These are phyloP conservation scores for Teunomyces lycoperdinae DNA, from an alignment of 805 yeast species.

Conservation along the genomic window DNA sequence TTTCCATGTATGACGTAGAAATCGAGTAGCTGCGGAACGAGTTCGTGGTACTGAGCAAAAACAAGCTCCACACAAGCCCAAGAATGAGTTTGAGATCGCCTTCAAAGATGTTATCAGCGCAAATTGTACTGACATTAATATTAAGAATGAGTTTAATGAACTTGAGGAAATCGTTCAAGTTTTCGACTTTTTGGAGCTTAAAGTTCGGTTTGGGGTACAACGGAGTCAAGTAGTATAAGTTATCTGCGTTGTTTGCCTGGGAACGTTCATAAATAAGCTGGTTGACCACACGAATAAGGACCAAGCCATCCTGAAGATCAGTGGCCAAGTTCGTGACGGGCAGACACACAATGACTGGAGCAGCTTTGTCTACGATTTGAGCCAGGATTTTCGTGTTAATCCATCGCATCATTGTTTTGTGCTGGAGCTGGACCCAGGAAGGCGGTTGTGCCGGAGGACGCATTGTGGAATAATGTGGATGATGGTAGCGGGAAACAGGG, in stretches of 20 bases:
- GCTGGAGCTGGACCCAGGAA: constrained; percentile 44
- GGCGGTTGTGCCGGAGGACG: constrained; percentile 3
- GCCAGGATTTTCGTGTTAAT: constrained; percentile 36
- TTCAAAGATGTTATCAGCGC: constrained; percentile 49
- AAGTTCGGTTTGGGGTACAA: constrained; percentile 37
- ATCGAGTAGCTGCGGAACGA: constrained; percentile 15
- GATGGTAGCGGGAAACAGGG: background rate
- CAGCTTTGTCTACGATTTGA: constrained; percentile 8
- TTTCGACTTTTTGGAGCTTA: constrained; percentile 47
- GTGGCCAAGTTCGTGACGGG: constrained; percentile 18
- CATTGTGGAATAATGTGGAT: background rate
- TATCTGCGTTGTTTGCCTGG: constrained; percentile 13
- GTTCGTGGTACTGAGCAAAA: constrained; percentile 38
- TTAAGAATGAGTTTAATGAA: constrained; percentile 39
- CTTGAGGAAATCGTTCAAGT: constrained; percentile 41
- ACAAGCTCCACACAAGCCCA: constrained; percentile 50
- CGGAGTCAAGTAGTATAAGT: constrained; percentile 27
- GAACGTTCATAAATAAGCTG: constrained; percentile 23
- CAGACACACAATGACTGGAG: background rate
- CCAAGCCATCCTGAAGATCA: constrained; percentile 42
- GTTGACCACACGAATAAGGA: constrained; percentile 36
- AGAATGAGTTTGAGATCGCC: constrained; percentile 46
- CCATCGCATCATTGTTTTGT: constrained; percentile 51
- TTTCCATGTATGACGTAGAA: constrained; percentile 27
- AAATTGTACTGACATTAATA: constrained; percentile 42